Evolutionary conservation across 1,284 basidiomycete species (phyloP), one percentile per base, ranked within the genome.

Genomic region (Leccinum angustisporum): DNA sequence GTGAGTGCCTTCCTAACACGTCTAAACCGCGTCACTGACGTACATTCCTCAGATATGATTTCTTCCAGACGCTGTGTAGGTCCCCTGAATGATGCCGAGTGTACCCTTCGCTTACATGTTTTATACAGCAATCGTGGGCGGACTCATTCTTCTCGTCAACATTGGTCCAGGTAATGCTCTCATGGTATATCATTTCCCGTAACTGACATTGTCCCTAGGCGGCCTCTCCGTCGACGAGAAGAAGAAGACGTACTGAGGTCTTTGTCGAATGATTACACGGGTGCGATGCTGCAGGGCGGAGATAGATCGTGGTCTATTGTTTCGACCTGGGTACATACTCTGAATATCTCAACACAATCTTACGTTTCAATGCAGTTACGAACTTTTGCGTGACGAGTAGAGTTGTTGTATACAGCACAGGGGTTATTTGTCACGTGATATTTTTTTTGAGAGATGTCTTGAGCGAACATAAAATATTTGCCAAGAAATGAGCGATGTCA

Each of bases 201-300:
- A 14, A 30, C 58, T 65, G 18, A 66, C 36, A 14, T 48, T 56
- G 33, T 57, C 54, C 57, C 9, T 59, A 87, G 91, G 96, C 63
- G 97, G 97, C 66, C 83, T 98, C 67, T 98, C 97, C 8, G 92
- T 99, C 63, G 97, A 99, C 80, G 96, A 98, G 83, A 98, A 98
- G 85, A 98, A 98, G 85, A 98, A 98, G 86, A 95, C 87, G 33
- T 94, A 84, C 69, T 92, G 75, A 77, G n/a, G 38, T 27, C 51
- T 56, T 14, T 21, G 40, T 5, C 25, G 36, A 21, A 50, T 57
- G 25, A 38, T 53, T 54, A 16, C 33, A 38, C 31, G 52, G 54
- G 56, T 51, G n/a, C 11, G 30, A 48, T 51, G 40, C 59, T 58
- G 48, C 48, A 40, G 50, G 30, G 54, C 14, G 30, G 61, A 54